These are phyloP conservation scores for Wallemia hederae DNA, from an alignment of 1,284 basidiomycete species.

Conservation along the genomic window DNA sequence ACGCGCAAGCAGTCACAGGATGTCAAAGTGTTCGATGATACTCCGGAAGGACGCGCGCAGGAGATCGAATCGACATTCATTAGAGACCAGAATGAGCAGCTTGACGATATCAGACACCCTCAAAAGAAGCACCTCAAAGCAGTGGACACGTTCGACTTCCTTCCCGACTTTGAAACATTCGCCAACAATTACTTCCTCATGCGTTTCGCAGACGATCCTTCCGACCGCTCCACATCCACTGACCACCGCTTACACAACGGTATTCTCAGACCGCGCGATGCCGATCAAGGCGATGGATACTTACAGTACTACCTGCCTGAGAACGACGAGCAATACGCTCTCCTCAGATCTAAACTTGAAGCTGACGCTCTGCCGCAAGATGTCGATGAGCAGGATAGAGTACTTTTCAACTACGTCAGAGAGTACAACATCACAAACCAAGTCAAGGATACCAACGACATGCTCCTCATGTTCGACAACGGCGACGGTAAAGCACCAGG, in stretches of 20 bases:
- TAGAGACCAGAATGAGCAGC: slow-evolving; percentile 15
- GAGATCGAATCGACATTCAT: slow-evolving; percentile 5
- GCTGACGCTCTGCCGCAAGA: not conserved
- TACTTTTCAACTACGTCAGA: slow-evolving; percentile 34
- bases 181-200: slow-evolving; percentile 66
- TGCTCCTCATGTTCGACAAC: not conserved
- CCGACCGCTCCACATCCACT: slow-evolving; percentile 1
- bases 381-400: not conserved
- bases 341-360: not conserved
- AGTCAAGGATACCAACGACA: not conserved
- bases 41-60: slow-evolving; percentile 2
- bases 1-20: slow-evolving; percentile 9
- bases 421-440: slow-evolving; percentile 40
- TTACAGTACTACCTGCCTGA: slow-evolving; percentile 62
- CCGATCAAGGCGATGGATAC: slow-evolving; percentile 52
- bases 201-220: slow-evolving; percentile 56
- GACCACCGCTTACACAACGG: slow-evolving; percentile 35
- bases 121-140: slow-evolving; percentile 47
- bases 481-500: not conserved
- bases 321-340: slow-evolving; percentile 26
- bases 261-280: slow-evolving; percentile 50
- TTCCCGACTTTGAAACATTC: slow-evolving; percentile 67
- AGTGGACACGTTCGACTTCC: slow-evolving; percentile 51
- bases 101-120: slow-evolving; percentile 37
- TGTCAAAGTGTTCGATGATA: slow-evolving; percentile 9